Conservation (phyloP, 257 asterid species). For the Solanum peruvianum region DNA sequence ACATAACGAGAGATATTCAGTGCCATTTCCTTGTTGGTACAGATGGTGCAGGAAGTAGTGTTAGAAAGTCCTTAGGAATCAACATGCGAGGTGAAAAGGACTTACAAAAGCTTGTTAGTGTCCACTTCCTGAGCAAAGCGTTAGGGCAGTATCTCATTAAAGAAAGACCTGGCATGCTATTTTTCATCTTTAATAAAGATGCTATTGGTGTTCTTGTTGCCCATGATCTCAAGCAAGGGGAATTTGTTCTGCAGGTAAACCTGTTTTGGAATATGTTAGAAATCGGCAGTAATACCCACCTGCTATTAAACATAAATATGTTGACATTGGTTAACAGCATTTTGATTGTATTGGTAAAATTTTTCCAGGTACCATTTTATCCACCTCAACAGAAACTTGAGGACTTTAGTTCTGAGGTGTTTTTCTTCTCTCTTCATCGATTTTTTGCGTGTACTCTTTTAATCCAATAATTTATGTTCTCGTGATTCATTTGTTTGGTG, state of each 20-base stretch:
- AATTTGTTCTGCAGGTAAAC: constrained; percentile 84
- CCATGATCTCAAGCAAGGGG: constrained; percentile 86
- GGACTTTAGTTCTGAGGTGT: constrained; percentile 66
- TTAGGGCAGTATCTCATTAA: constrained; percentile 72
- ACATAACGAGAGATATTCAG: constrained; percentile 20
- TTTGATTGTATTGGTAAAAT: neutral
- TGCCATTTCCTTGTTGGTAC: constrained; percentile 75
- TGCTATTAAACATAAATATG: neutral
- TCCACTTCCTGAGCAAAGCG: constrained; percentile 70
- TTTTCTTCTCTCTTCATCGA: neutral
- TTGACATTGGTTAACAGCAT: neutral
- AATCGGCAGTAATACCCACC: neutral
- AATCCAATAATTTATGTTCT: neutral
- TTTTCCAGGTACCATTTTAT: constrained; percentile 74
- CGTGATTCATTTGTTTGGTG: neutral
- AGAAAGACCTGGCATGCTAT: constrained; percentile 93
- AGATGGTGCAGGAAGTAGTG: constrained; percentile 86
- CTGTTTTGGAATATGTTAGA: neutral
- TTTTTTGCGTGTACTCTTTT: neutral
- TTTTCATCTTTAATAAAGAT: constrained; percentile 70
- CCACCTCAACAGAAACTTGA: constrained; percentile 88
- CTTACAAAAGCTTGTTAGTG: constrained; percentile 79
- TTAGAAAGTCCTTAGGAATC: constrained; percentile 62
- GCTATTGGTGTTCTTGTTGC: constrained; percentile 94
- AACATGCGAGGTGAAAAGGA: constrained; percentile 69